Conservation (phyloP, 306 rosid species). For the Lathyrus tuberosus region DNA sequence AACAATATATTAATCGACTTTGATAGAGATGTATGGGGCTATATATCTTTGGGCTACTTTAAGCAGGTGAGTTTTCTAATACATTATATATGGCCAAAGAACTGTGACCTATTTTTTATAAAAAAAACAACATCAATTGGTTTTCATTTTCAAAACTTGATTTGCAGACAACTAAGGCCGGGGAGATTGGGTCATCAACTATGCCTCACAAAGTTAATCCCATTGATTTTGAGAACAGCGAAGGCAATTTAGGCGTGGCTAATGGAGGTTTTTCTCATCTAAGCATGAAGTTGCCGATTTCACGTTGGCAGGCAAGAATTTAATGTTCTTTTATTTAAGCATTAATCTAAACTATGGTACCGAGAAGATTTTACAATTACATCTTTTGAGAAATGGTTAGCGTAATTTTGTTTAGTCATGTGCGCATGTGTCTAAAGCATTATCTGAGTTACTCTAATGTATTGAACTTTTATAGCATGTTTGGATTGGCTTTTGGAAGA, state of each 20-base stretch:
- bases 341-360: conserved; percentile 30
- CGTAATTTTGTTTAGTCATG: neutral
- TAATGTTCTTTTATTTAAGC: conserved; percentile 7
- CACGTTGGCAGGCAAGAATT: conserved; percentile 81
- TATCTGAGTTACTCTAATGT: conserved; percentile 1
- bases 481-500: too few species aligned
- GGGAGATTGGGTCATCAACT: conserved; percentile 89
- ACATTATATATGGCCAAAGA: conserved; percentile 5
- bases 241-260: conserved; percentile 92
- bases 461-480: too few species aligned
- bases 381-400: conserved; percentile 17
- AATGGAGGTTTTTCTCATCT: conserved; percentile 71
- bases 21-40: conserved; percentile 88
- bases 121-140: neutral
- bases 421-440: neutral
- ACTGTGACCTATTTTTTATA: neutral
- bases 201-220: conserved; percentile 99
- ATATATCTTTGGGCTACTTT: conserved; percentile 87
- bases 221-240: conserved; percentile 94
- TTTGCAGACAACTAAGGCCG: conserved; percentile 61
- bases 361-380: neutral
- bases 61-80: conserved; percentile 65
- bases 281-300: conserved; percentile 81
- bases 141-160: conserved; percentile 16
- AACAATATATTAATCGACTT: conserved; percentile 78